Conservation (phyloP, 352 stramenopile genomes). For the Phytophthora idaei region DNA sequence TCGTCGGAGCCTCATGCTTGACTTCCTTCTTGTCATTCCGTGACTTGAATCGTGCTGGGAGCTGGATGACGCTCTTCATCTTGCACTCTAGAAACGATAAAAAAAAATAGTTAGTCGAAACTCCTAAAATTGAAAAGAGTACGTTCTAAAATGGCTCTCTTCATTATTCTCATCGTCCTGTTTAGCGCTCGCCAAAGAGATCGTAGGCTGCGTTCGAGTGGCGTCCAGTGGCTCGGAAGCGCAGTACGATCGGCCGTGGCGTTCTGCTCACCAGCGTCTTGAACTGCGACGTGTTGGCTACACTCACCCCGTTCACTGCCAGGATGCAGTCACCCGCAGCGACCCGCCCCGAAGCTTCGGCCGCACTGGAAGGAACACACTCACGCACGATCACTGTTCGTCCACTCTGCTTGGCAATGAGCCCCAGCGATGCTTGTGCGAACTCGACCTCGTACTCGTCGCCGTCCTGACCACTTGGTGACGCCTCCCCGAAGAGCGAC, state of each 20-base stretch:
- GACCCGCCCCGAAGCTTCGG: constrained; percentile 60
- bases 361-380: constrained; percentile 62
- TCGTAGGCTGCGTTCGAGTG: constrained; percentile 56
- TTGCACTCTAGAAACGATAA: not conserved
- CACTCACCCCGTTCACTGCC: constrained; percentile 65
- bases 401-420: constrained; percentile 76
- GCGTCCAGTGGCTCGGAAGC: constrained; percentile 58
- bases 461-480: constrained; percentile 14
- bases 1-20: constrained; percentile 1
- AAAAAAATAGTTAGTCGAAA: not conserved
- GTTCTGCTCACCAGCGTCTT: constrained; percentile 64
- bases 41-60: constrained; percentile 30
- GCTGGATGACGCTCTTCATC: constrained; percentile 30
- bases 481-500: constrained; percentile 36
- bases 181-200: constrained; percentile 69
- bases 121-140: not conserved
- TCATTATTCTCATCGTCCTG: constrained; percentile 8
- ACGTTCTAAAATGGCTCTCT: constrained; percentile 17
- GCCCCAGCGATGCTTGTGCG: constrained; percentile 52
- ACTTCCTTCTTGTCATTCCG: constrained; percentile 15
- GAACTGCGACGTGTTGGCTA: constrained; percentile 78
- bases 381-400: constrained; percentile 72
- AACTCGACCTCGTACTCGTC: constrained; percentile 85
- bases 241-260: constrained; percentile 70
- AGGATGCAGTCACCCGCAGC: constrained; percentile 70